Base-by-base conservation (phyloP, 192 early-diverging fungal genomes). In the Coemansia sp. region DNA sequence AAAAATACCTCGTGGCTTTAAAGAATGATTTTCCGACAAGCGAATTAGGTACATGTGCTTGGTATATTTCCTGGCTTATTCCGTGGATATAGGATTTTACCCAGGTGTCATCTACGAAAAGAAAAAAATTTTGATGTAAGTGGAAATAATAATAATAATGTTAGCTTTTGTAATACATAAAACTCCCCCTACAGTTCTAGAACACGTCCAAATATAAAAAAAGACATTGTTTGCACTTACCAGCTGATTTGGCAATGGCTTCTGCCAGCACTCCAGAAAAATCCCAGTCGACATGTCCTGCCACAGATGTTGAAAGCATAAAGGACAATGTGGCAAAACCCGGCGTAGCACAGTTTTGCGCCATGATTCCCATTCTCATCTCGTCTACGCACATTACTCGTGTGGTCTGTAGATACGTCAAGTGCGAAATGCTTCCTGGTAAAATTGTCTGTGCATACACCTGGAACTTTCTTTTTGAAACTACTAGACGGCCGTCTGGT, bases 21-120 rank as follows among this genome's bases (percentile, higher is more conserved):
- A 77, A 72, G 52, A 81, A 85, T 36, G 79, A 74, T 18, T 69
- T 73, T 1, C 84, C 84, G 15, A 73, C 51, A 2, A 81, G 76
- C 15, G 75, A 76, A 2, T 37, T 32, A 0, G 84, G 79, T 1
- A 81, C 73, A 43, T 71, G 75, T 8, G 74, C 73, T 18, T 85
- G 78, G 79, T 85, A 85, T 7, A 85, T 85, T 59, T 85, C 84
- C 41, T 81, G 84, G 57, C 72, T 72, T 12, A 81, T 74, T 11
- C 84, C 79, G 53, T 85, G 75, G 38, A 85, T 59, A 51, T 85
- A 85, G 48, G 54, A 73, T 38, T 70, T 75, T 59, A 82, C 70
- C 84, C 84, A 85, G 9, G 36, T 63, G 53, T 81, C 79, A 14
- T 81, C 79, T 81, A 81, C 64, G 64, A 4, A 14, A 3, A 5